Evolutionary conservation across 148 eudicot genomes (phyloP), one percentile per base, ranked within the genome.

Genomic region (Spergularia marina): DNA sequence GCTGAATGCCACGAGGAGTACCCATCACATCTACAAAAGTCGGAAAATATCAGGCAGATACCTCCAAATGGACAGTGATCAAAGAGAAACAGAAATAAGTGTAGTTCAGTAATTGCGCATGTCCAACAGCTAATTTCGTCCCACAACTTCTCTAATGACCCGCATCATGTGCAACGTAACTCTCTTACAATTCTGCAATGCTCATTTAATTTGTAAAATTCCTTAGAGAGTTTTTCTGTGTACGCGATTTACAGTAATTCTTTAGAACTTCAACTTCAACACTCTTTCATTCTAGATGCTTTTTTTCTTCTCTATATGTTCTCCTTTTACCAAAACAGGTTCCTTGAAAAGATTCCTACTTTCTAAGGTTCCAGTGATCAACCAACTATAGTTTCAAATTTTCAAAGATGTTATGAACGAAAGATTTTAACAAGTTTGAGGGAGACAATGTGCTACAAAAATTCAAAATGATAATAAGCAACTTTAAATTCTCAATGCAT

Each of bases 21-120:
- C 78, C 81, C 53, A 79, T 71, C 89, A 86, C 84, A 74, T 85
- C 89, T 88, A 61, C 60, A 71, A 12, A 47, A 59, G 4, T 14
- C 5, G 23, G 47, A 52, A 52, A 11, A 4, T 54, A 61, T 40
- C 40, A 73, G 44, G n/a, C 53, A 39, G 54, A 40, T 59, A 54
- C 14, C 6, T 13, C 47, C 34, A 15, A 4, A 74, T 59, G 53
- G 41, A 39, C 70, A 61, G 23, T 41, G 13, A 61, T 49, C 25
- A 18, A 53, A 41, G 54, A 47, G 44, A 1, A 11, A 20, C 9
- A 63, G 44, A 12, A 62, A 62, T 30, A 62, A 62, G 66, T 62
- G 66, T 25, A 62, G 1, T 20, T 4, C 44, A 62, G 12, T 23
- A 47, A 12, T 53, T 40, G n/a, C 51, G 18, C 44, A 56, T 65